A percentile compares a stretch with the other conserved stretches of the same genome.
These are phyloP conservation scores for Paraurostyla sp. DNA, from an alignment of 73 alveolate genomes.

Conservation along the genomic window DNA sequence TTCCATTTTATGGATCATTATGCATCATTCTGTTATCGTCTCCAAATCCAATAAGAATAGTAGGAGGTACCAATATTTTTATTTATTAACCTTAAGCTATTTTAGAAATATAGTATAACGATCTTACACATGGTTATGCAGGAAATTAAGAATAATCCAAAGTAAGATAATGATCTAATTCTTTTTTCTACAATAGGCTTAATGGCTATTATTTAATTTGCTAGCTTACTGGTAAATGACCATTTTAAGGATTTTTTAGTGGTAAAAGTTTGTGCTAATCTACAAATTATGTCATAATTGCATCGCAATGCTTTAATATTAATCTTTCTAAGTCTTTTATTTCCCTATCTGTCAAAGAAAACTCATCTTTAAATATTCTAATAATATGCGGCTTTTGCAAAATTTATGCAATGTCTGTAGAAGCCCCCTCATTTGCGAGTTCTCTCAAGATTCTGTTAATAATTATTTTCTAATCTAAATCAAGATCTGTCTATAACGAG, in stretches of 20 bases:
- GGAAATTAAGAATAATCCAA: slow-evolving; percentile 27
- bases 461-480: not conserved
- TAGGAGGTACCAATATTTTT: slow-evolving; percentile 36
- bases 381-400: slow-evolving; percentile 6
- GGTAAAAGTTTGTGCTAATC: not conserved
- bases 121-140: slow-evolving; percentile 53
- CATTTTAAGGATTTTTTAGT: not conserved
- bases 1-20: slow-evolving; percentile 45
- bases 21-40: slow-evolving; percentile 48
- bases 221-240: not conserved
- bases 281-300: not conserved
- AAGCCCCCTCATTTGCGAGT: not conserved
- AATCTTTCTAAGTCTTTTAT: slow-evolving; percentile 10
- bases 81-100: slow-evolving; percentile 13
- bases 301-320: not conserved
- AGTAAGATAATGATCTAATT: not conserved
- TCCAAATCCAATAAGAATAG: slow-evolving; percentile 41
- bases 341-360: slow-evolving; percentile 7
- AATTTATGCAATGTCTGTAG: not conserved
- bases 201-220: slow-evolving; percentile 24
- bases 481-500: not conserved
- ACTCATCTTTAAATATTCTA: slow-evolving; percentile 37
- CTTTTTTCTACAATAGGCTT: slow-evolving; percentile 27
- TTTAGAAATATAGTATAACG: slow-evolving; percentile 24
- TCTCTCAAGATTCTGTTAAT: slow-evolving; percentile 14